These are phyloP conservation scores for Colletotrichum sp. DNA, from an alignment of 2,329 filamentous ascomycete genomes.

Conservation along the genomic window DNA sequence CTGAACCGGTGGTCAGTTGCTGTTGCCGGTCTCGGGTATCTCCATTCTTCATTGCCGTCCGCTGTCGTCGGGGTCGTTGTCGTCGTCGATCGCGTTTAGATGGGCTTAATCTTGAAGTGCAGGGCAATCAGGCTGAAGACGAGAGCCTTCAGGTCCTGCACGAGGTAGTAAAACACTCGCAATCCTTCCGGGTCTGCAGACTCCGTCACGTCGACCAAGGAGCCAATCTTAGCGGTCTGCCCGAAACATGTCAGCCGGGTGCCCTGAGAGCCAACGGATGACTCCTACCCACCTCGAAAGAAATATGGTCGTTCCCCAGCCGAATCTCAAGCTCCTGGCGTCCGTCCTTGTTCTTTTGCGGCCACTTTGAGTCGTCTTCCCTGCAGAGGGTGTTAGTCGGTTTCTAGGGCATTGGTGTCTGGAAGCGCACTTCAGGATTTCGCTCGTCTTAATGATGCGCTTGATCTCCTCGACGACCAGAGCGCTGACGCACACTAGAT, in stretches of 20 bases:
- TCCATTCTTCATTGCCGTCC: conserved; percentile 15
- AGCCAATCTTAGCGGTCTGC: conserved; percentile 97
- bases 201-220: conserved; percentile 94
- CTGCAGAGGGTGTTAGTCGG: conserved; percentile 46
- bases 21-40: conserved; percentile 26
- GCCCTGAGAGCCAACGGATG: background rate
- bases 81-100: conserved; percentile 44
- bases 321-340: conserved; percentile 96
- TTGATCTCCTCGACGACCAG: conserved; percentile 93
- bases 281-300: conserved; percentile 77
- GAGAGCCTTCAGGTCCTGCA: conserved; percentile 94
- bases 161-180: conserved; percentile 97
- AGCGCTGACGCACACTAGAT: conserved; percentile 90
- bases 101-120: conserved; percentile 95
- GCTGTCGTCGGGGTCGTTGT: background rate
- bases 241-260: conserved; percentile 19
- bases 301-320: conserved; percentile 93
- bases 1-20: background rate
- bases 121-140: conserved; percentile 96
- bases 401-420: conserved; percentile 26
- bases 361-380: conserved; percentile 98
- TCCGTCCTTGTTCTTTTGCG: conserved; percentile 98
- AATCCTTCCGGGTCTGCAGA: conserved; percentile 95
- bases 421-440: conserved; percentile 85
- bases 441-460: conserved; percentile 94